These are phyloP conservation scores for Capronia coronata DNA, from an alignment of 2,329 filamentous ascomycete genomes.

Conservation along the genomic window DNA sequence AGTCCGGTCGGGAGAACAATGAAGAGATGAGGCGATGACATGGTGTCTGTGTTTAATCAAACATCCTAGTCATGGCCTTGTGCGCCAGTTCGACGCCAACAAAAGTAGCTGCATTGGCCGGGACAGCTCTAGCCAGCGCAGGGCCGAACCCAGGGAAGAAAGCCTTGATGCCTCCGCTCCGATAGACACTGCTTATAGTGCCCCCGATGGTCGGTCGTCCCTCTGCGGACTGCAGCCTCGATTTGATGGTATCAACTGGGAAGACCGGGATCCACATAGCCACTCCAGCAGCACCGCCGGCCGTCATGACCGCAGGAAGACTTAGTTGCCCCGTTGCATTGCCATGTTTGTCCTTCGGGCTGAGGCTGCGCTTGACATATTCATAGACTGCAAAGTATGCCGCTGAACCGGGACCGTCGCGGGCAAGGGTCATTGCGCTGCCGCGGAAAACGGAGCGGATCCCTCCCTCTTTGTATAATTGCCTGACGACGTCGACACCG, in stretches of 20 bases:
- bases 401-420: slow-evolving; percentile 86
- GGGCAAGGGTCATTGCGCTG: slow-evolving; percentile 79
- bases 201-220: slow-evolving; percentile 73
- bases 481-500: slow-evolving; percentile 81
- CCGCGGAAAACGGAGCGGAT: slow-evolving; percentile 89
- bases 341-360: slow-evolving; percentile 70
- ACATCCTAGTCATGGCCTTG: slow-evolving; percentile 45
- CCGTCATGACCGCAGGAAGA: slow-evolving; percentile 72
- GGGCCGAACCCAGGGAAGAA: slow-evolving; percentile 98
- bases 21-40: too few species aligned
- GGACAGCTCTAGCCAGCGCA: slow-evolving; percentile 84
- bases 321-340: slow-evolving; percentile 70
- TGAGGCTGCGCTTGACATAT: slow-evolving; percentile 81
- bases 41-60: slow-evolving; percentile 30
- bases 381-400: slow-evolving; percentile 98
- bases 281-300: slow-evolving; percentile 83
- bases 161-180: slow-evolving; percentile 72
- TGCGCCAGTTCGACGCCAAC: slow-evolving; percentile 47
- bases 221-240: slow-evolving; percentile 81
- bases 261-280: slow-evolving; percentile 99
- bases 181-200: slow-evolving; percentile 77
- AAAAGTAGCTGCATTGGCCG: slow-evolving; percentile 94
- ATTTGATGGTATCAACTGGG: slow-evolving; percentile 95
- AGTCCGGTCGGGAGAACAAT: too few species aligned
- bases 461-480: slow-evolving; percentile 87